These are phyloP conservation scores for Beta lomatogona DNA, from an alignment of 179 eudicot genomes.

Conservation along the genomic window DNA sequence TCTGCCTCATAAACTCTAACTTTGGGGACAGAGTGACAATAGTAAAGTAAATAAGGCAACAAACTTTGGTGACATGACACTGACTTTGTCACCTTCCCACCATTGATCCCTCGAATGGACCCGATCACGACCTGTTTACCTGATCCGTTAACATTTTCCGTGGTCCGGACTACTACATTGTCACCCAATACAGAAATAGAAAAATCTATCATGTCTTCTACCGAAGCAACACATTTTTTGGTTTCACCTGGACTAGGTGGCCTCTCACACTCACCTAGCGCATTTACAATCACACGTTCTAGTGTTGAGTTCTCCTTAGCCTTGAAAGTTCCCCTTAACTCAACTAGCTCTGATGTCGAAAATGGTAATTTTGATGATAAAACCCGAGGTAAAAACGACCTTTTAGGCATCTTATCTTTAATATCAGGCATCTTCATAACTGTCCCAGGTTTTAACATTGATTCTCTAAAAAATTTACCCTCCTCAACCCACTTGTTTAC, in stretches of 20 bases:
- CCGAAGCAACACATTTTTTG: conserved; percentile 73
- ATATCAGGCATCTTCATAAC: conserved; percentile 76
- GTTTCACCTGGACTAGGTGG: conserved; percentile 69
- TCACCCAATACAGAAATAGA: conserved; percentile 60
- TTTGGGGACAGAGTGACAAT: conserved; percentile 89
- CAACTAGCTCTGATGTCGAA: conserved; percentile 40
- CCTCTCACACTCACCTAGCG: conserved; percentile 72
- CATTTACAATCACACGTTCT: conserved; percentile 40
- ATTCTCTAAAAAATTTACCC: conserved; percentile 77
- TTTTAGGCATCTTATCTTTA: conserved; percentile 68
- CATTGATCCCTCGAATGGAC: conserved; percentile 58
- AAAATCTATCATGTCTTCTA: conserved; percentile 90
- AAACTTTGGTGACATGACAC: conserved; percentile 90
- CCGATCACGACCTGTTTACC: conserved; percentile 54
- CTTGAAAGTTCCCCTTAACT: conserved; percentile 48
- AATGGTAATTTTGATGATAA: conserved; percentile 66
- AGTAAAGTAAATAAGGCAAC: conserved; percentile 75
- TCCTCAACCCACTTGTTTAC: conserved; percentile 63
- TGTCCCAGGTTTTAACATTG: conserved; percentile 53
- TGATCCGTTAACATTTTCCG: conserved; percentile 60
- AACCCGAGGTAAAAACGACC: conserved; percentile 77
- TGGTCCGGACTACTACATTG: conserved; percentile 60
- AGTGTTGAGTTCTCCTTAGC: conserved; percentile 43
- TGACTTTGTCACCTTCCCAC: conserved; percentile 68
- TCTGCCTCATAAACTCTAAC: conserved; percentile 91